Evolutionary conservation across 2,329 filamentous ascomycete species (phyloP), one percentile per base, ranked within the genome.

Genomic region (Tolypocladium paradoxum): DNA sequence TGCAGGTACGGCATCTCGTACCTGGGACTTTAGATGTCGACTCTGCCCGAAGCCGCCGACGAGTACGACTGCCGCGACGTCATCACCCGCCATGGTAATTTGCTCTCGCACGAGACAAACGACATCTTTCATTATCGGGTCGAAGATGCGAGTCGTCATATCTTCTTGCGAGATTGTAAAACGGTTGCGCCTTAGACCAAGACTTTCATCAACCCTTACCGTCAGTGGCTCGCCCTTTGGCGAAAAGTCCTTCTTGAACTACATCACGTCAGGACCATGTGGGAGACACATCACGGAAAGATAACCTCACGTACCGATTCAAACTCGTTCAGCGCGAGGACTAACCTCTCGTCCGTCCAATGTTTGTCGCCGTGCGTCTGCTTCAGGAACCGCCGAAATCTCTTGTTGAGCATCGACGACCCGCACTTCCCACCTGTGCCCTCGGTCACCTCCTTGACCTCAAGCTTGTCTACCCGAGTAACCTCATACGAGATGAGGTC

Each of bases 131-230:
- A 59, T 73, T 58, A 71, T 70, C 6, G 68, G 68, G 5, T 67
- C 66, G 53, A 70, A 69, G 14, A 71, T 67, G 79, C 60, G 73
- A 77, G 67, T 85, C 79, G 61, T 89, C 85, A 68, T 91, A 79
- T 43, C 64, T 82, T 85, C 51, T 66, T 80, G 63, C n/a, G 68
- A 52, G 58, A 70, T 63, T 2, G 64, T 67, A 52, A 57, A 62
- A 33, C 57, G 60, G 31, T 68, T 65, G 40, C 67, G 62, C 34
- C 57, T 61, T 20, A 70, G 49, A 3, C 67, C 66, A 34, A 71
- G 63, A 31, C 60, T 65, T 24, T 66, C 54, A 36, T 70, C 62
- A 43, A 69, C 59, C 48, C 62, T 61, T 65, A 76, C 56, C 54
- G 66, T 57, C 55, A 68, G 49, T 65, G 68, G 53, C 62, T 74